Evolutionary conservation across 108 stramenopile species (phyloP).

Genomic region (Nannochloropsis granulata): DNA sequence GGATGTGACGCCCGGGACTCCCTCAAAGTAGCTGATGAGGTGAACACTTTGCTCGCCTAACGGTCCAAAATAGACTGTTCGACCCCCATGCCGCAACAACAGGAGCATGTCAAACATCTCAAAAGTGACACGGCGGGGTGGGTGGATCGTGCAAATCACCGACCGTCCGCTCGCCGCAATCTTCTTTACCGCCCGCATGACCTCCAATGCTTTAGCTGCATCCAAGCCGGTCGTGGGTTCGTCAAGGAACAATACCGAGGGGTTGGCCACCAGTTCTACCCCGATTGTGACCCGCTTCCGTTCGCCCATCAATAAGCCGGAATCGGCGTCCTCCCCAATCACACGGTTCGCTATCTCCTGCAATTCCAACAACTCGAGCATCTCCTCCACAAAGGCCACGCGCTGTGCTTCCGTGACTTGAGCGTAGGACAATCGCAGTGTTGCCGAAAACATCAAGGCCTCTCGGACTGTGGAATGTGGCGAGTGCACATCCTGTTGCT

Average conservation of each 20-base stretch:
- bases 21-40: slow-evolving; percentile 33
- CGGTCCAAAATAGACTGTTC: slow-evolving; percentile 37
- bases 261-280: slow-evolving; percentile 37
- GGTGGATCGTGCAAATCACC: slow-evolving; percentile 57
- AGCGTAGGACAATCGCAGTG: slow-evolving; percentile 47
- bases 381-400: slow-evolving; percentile 42
- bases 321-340: slow-evolving; percentile 58
- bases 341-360: slow-evolving; percentile 50
- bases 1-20: slow-evolving; percentile 22
- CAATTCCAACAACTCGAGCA: slow-evolving; percentile 50
- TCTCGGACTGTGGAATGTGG: slow-evolving; percentile 64
- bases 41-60: slow-evolving; percentile 8
- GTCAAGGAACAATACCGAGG: slow-evolving; percentile 40
- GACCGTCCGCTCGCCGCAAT: slow-evolving; percentile 42
- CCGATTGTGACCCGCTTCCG: slow-evolving; percentile 34
- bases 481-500: slow-evolving; percentile 72
- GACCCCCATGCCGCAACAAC: slow-evolving; percentile 44
- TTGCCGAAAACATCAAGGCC: slow-evolving; percentile 66
- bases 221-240: slow-evolving; percentile 44
- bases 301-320: slow-evolving; percentile 57
- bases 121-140: slow-evolving; percentile 55
- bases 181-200: slow-evolving; percentile 35
- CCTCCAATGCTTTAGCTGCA: slow-evolving; percentile 1
- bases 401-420: slow-evolving; percentile 6
- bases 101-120: slow-evolving; percentile 57